Evolutionary conservation across 202 grass and related monocot genomes (phyloP).

Genomic region (Zoysia matrella): DNA sequence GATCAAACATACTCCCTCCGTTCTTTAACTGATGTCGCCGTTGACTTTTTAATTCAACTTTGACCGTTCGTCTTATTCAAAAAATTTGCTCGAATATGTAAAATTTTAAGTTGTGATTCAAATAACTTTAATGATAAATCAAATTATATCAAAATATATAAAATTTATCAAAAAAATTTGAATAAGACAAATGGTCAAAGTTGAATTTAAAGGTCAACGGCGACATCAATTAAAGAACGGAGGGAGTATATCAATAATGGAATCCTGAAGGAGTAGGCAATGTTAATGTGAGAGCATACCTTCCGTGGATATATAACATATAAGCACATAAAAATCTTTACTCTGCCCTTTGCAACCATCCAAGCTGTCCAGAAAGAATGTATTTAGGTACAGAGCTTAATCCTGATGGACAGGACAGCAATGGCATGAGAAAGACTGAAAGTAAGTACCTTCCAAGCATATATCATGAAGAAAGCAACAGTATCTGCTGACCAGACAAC

Average conservation of each 20-base stretch:
- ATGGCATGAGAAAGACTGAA: not conserved
- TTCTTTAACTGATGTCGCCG: too few relatives aligned
- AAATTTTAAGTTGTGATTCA: too few relatives aligned
- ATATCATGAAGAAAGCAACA: conserved; percentile 85
- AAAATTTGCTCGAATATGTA: too few relatives aligned
- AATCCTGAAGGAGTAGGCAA: conserved; percentile 6
- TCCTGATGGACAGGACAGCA: not conserved
- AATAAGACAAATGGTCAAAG: too few relatives aligned
- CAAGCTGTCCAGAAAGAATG: conserved; percentile 65
- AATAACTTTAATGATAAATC: too few relatives aligned
- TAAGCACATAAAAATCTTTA: conserved; percentile 48
- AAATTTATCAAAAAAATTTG: too few relatives aligned
- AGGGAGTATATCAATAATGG: conserved; percentile 8
- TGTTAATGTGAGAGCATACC: conserved; percentile 48
- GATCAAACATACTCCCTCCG: not conserved
- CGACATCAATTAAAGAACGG: too few relatives aligned
- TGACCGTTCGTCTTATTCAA: too few relatives aligned
- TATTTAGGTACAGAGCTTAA: conserved; percentile 17
- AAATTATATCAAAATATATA: too few relatives aligned
- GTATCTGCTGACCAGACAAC: conserved; percentile 97
- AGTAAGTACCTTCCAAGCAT: conserved; percentile 84
- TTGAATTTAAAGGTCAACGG: too few relatives aligned
- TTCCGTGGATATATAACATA: conserved; percentile 73
- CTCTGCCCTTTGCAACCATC: conserved; percentile 79
- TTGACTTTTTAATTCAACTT: too few relatives aligned